Percentiles rank a stretch among this genome's conserved stretches.
Conservation (phyloP, 2,329 filamentous ascomycete species). For the Penicillium sp. region DNA sequence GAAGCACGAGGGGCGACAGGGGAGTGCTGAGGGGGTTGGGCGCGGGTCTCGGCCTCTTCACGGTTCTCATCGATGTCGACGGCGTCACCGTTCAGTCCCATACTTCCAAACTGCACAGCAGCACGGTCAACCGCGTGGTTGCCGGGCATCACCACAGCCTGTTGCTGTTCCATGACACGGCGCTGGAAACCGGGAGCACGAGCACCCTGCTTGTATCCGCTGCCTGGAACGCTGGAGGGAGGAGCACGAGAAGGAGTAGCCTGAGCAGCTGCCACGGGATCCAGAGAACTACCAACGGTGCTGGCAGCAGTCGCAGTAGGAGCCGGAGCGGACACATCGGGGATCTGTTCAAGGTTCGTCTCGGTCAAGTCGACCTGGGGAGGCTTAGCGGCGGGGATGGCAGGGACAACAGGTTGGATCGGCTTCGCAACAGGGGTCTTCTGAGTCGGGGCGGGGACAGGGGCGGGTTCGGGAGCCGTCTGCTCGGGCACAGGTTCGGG, state of each 20-base stretch:
- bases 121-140: conserved; percentile 93
- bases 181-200: conserved; percentile 81
- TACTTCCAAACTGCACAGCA: conserved; percentile 93
- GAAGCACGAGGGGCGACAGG: conserved; percentile 84
- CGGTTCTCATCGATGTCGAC: conserved; percentile 87
- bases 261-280: conserved; percentile 61
- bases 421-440: conserved; percentile 40
- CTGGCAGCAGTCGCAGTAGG: conserved; percentile 82
- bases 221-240: conserved; percentile 74
- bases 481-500: conserved; percentile 28
- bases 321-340: conserved; percentile 74
- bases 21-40: conserved; percentile 90
- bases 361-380: conserved; percentile 83
- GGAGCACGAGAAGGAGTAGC: conserved; percentile 56
- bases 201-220: conserved; percentile 70
- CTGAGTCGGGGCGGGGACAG: conserved; percentile 34
- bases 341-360: conserved; percentile 87
- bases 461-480: conserved; percentile 46
- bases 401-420: conserved; percentile 33
- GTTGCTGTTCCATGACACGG: conserved; percentile 88
- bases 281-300: conserved; percentile 83
- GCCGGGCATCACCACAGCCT: conserved; percentile 96
- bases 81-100: conserved; percentile 75
- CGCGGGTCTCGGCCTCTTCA: conserved; percentile 91
- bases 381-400: conserved; percentile 55